These are phyloP conservation scores for Penicillium hesseltinei DNA, from an alignment of 2,329 filamentous ascomycete species.

Conservation along the genomic window DNA sequence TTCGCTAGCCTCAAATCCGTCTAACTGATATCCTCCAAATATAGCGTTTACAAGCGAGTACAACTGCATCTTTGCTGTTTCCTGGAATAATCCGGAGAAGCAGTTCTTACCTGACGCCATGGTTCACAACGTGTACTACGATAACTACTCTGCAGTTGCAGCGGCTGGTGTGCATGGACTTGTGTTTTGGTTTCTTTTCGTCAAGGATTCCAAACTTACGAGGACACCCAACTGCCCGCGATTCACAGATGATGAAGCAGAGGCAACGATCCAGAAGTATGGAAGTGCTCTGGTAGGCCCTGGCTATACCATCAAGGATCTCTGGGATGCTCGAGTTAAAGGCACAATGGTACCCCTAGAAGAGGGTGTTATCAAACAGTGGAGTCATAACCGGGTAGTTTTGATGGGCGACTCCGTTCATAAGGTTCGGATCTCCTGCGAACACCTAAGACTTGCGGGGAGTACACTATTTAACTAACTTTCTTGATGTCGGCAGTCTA, in stretches of 20 bases:
- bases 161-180: conserved; percentile 13
- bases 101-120: conserved; percentile 9
- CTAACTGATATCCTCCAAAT: not conserved
- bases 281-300: conserved; percentile 15
- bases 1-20: no score
- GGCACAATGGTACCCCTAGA: conserved; percentile 17
- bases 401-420: conserved; percentile 21
- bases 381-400: conserved; percentile 17
- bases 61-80: conserved; percentile 26
- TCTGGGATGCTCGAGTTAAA: conserved; percentile 19
- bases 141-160: conserved; percentile 15
- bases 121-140: conserved; percentile 14
- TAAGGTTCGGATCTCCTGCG: conserved; percentile 16
- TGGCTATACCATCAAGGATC: conserved; percentile 19
- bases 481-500: conserved; percentile 7
- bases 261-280: conserved; percentile 9
- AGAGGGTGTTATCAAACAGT: conserved; percentile 16
- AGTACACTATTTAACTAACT: not conserved
- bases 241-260: conserved; percentile 16
- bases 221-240: conserved; percentile 13
- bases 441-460: accelerated
- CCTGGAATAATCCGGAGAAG: conserved; percentile 3
- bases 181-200: conserved; percentile 22
- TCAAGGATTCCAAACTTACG: conserved; percentile 7
- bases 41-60: conserved; percentile 22